Evolutionary conservation across 129 eudicot species (phyloP).

Genomic region (Helianthus tuberosus): DNA sequence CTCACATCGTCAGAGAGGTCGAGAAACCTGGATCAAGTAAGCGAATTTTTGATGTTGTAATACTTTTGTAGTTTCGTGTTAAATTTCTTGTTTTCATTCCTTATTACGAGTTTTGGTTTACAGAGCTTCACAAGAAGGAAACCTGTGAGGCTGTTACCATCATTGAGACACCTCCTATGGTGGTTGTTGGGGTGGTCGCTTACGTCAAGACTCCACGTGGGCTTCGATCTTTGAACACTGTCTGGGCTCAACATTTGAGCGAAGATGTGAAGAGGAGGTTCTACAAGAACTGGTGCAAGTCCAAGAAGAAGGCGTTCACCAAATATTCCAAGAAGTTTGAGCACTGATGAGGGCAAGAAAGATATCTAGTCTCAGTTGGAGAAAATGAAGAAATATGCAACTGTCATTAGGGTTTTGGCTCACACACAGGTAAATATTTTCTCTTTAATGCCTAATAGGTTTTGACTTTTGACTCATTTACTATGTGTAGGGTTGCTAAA

Average conservation of each 20-base stretch:
- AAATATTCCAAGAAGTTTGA: conserved; percentile 58
- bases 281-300: conserved; percentile 55
- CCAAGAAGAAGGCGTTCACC: conserved; percentile 60
- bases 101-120: not conserved
- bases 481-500: not conserved
- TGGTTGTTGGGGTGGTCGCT: conserved; percentile 29
- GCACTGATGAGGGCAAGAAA: conserved; percentile 62
- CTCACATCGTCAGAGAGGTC: conserved; percentile 56
- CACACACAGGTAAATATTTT: conserved; percentile 40
- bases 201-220: conserved; percentile 31
- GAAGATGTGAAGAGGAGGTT: conserved; percentile 36
- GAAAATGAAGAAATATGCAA: conserved; percentile 67
- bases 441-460: not conserved
- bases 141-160: conserved; percentile 75
- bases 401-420: conserved; percentile 73
- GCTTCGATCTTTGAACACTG: conserved; percentile 29
- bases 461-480: not conserved
- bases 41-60: not conserved
- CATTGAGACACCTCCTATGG: conserved; percentile 33
- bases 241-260: conserved; percentile 47
- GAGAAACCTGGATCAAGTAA: conserved; percentile 61
- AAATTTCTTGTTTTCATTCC: not conserved
- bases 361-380: conserved; percentile 63
- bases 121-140: conserved; percentile 85
- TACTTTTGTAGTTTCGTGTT: not conserved